Base-by-base conservation (phyloP, 2,329 filamentous ascomycete species). In the Paracoccidioides lutzii region DNA sequence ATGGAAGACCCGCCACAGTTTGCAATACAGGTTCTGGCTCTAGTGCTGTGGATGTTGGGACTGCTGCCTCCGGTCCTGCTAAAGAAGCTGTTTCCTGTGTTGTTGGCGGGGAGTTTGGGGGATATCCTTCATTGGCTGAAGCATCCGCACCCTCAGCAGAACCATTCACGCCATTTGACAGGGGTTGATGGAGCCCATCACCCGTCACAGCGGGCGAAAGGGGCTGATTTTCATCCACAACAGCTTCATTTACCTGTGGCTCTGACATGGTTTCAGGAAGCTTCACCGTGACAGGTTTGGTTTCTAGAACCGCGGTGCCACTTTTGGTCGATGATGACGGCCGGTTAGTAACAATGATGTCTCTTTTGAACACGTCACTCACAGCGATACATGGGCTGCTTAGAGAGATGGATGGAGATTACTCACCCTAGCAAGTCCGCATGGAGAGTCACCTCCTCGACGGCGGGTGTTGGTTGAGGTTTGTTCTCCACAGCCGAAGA, bases 401-500 rank as follows among this genome's bases (percentile, higher is more conserved):
- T 22, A 1, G n/a, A 14, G 9, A 12, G n/a, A n/a, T 30, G 15
- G 54, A 10, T 48, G 57, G 37, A 50, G 15, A 43, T 37, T 15
- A 40, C 42, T 44, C 41, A 55, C 46, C 33, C 32, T n/a, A 49
- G 33, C 43, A 54, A 45, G 33, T 46, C 15, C 15, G 38, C 40
- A 45, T 52, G 30, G 28, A 56, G 33, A 28, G 22, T 28, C n/a
- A 56, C 54, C 37, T 56, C n/a, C 6, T 56, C 48, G 33, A 56
- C 33, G 30, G 49, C 50, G 22, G 54, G 32, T 28, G 46, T 41
- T n/a, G 30, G 62, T 62, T 71, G 69, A 62, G 69, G 67, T 65
- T 71, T 73, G 59, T 71, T 69, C 65, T 71, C 69, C 65, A 69
- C 54, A 41, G 65, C 56, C 56, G 67, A 61, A 62, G 67, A 57